Conservation (phyloP, 768 basidiomycete genomes). For the Punctularia strigosozonata region DNA sequence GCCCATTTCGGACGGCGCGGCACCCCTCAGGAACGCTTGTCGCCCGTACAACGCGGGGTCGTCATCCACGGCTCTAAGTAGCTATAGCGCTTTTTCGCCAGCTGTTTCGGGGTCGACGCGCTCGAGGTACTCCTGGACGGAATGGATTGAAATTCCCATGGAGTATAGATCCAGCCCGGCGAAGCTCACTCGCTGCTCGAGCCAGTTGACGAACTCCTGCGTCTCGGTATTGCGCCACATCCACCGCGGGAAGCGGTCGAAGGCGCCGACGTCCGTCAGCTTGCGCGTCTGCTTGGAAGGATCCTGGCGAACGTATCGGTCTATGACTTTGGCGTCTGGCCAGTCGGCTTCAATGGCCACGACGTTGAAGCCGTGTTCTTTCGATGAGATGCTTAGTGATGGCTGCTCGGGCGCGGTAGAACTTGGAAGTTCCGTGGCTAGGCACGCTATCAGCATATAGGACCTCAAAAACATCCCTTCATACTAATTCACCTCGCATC, state of each 20-base stretch:
- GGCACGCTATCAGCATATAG: too few relatives aligned
- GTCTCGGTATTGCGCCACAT: conserved; percentile 20
- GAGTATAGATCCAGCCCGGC: conserved; percentile 19
- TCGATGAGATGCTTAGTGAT: conserved; percentile 17
- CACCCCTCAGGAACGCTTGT: too few relatives aligned
- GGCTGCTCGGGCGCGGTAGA: conserved; percentile 18
- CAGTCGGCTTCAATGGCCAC: conserved; percentile 19
- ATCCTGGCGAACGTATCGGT: conserved; percentile 9
- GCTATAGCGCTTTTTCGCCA: too few relatives aligned
- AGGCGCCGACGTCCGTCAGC: not conserved
- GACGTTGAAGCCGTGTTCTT: conserved; percentile 17
- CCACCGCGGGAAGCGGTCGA: conserved; percentile 15
- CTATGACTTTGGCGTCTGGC: conserved; percentile 20
- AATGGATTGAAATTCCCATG: conserved; percentile 13
- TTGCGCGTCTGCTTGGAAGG: not conserved
- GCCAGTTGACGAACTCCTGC: conserved; percentile 14
- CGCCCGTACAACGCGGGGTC: too few relatives aligned
- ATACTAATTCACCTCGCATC: too few relatives aligned
- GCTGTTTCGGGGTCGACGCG: conserved; percentile 16
- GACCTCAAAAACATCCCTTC: too few relatives aligned
- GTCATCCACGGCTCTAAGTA: too few relatives aligned
- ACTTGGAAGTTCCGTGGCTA: conserved; percentile 20
- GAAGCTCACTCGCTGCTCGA: conserved; percentile 13
- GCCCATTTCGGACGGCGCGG: conserved; percentile 16
- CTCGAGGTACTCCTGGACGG: conserved; percentile 16